phyloP scores from a whole-genome alignment of 352 stramenopile species.

The Globisporangium alternatum region DNA sequence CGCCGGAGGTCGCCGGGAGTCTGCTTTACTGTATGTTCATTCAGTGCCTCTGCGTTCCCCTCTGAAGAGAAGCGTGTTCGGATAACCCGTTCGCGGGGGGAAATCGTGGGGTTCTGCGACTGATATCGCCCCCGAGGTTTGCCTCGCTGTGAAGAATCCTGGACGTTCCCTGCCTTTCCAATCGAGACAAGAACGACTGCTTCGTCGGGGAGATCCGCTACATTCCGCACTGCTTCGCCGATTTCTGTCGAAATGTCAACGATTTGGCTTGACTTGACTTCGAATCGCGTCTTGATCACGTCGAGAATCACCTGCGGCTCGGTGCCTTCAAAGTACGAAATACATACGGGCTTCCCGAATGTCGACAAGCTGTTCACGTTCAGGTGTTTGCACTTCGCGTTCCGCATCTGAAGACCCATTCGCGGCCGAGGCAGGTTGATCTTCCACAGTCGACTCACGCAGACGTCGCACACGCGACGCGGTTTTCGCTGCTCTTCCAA shows the following conservation, averaged over 20 bases:
- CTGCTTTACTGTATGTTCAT: constrained; percentile 20
- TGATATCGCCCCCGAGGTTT: constrained; percentile 16
- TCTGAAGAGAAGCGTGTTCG: constrained; percentile 58
- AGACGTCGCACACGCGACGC: constrained; percentile 70
- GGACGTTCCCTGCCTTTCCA: constrained; percentile 74
- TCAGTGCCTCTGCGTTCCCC: constrained; percentile 42
- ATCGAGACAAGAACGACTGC: constrained; percentile 73
- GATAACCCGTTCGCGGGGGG: constrained; percentile 32
- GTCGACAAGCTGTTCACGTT: constrained; percentile 79
- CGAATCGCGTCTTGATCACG: constrained; percentile 76
- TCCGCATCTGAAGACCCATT: constrained; percentile 48
- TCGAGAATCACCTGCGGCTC: constrained; percentile 70
- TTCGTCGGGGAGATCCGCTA: constrained; percentile 52
- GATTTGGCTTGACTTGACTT: constrained; percentile 71
- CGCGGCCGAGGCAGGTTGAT: constrained; percentile 76
- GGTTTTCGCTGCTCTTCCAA: constrained; percentile 49
- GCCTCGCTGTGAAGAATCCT: constrained; percentile 39
- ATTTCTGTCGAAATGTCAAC: constrained; percentile 73
- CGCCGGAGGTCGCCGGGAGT: constrained; percentile 19
- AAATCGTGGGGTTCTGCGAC: constrained; percentile 22
- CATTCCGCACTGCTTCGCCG: constrained; percentile 59
- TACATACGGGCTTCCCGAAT: constrained; percentile 73
- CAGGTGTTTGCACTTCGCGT: constrained; percentile 54
- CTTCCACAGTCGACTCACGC: constrained; percentile 72
- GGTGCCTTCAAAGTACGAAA: constrained; percentile 79